phyloP scores from a whole-genome alignment of 768 basidiomycete genomes.

The Russula sp. region DNA sequence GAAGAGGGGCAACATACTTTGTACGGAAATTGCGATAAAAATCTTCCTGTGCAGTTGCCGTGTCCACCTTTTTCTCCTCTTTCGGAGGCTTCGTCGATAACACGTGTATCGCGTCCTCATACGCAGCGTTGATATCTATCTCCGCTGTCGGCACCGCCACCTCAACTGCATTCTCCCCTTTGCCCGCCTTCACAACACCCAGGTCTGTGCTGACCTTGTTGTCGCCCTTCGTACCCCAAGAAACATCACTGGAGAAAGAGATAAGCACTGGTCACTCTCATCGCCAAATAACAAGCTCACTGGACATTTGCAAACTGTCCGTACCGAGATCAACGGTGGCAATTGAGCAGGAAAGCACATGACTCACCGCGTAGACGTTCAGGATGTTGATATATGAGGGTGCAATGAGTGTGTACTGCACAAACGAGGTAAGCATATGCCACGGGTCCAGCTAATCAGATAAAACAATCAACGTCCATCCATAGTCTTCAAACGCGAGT shows the following conservation, averaged over 20 bases:
- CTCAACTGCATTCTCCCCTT: constrained; percentile 77
- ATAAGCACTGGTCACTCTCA: background rate
- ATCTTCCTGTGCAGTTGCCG: constrained; percentile 65
- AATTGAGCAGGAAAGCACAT: background rate
- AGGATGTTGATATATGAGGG: constrained; percentile 92
- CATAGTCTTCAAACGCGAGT: background rate
- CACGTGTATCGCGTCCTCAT: constrained; percentile 85
- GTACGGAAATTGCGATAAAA: constrained; percentile 88
- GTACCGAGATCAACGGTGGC: background rate
- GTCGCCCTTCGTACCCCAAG: constrained; percentile 95
- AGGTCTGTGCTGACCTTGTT: constrained; percentile 81
- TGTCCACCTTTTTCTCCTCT: constrained; percentile 54
- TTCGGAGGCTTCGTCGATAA: constrained; percentile 73
- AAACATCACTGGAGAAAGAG: constrained; percentile 53
- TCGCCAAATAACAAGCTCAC: constrained; percentile 23
- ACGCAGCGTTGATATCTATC: constrained; percentile 82
- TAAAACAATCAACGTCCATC: constrained; percentile 1
- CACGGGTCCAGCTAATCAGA: constrained; percentile 77
- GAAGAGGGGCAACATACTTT: constrained; percentile 40
- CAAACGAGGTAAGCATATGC: constrained; percentile 96
- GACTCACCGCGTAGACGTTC: constrained; percentile 75
- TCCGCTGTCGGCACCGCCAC: constrained; percentile 80
- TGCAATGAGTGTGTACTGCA: constrained; percentile 88
- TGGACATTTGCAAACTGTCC: constrained; percentile 79
- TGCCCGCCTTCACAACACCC: constrained; percentile 63